A percentile compares a stretch with the other conserved stretches of the same genome.
These are phyloP conservation scores for Calocybe cyanea DNA, from an alignment of 768 basidiomycete genomes.

Conservation along the genomic window DNA sequence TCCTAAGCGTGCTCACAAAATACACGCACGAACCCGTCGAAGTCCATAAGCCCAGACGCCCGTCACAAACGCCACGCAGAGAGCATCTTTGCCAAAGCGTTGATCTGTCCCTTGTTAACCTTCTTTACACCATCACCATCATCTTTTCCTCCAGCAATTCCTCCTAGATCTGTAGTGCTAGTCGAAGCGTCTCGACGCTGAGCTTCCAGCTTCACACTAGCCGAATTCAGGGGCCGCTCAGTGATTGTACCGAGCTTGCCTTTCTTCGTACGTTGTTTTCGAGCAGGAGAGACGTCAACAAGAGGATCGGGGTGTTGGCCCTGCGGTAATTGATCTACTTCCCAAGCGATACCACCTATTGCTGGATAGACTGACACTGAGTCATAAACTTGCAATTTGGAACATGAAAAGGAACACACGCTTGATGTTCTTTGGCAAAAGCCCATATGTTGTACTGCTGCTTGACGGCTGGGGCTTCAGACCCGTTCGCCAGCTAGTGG, in stretches of 20 bases:
- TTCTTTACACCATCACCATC: slow-evolving; percentile 57
- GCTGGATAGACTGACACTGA: slow-evolving; percentile 39
- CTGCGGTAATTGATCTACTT: slow-evolving; percentile 64
- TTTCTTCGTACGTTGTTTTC: slow-evolving; percentile 67
- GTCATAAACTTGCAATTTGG: slow-evolving; percentile 7
- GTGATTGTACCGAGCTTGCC: slow-evolving; percentile 73
- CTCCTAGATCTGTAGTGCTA: slow-evolving; percentile 68
- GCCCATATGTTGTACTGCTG: slow-evolving; percentile 25
- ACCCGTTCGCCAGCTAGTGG: slow-evolving; percentile 67
- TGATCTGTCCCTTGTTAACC: slow-evolving; percentile 88
- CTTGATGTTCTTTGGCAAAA: slow-evolving; percentile 74
- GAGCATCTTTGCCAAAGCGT: slow-evolving; percentile 88
- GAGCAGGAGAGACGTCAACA: slow-evolving; percentile 54
- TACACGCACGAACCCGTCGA: slow-evolving; percentile 16
- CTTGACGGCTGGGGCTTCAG: slow-evolving; percentile 28
- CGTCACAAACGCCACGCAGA: slow-evolving; percentile 68
- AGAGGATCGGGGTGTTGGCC: slow-evolving; percentile 57
- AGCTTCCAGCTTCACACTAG: slow-evolving; percentile 39
- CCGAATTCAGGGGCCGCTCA: slow-evolving; percentile 51
- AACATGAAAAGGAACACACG: slow-evolving; percentile 42
- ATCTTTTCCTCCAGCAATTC: slow-evolving; percentile 33
- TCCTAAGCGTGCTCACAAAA: slow-evolving; percentile 9
- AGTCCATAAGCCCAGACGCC: slow-evolving; percentile 6
- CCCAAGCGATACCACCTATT: slow-evolving; percentile 77
- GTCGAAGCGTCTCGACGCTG: slow-evolving; percentile 63